phyloP scores from a whole-genome alignment of 140 eudicot genomes.

The Stevia rebaudiana region DNA sequence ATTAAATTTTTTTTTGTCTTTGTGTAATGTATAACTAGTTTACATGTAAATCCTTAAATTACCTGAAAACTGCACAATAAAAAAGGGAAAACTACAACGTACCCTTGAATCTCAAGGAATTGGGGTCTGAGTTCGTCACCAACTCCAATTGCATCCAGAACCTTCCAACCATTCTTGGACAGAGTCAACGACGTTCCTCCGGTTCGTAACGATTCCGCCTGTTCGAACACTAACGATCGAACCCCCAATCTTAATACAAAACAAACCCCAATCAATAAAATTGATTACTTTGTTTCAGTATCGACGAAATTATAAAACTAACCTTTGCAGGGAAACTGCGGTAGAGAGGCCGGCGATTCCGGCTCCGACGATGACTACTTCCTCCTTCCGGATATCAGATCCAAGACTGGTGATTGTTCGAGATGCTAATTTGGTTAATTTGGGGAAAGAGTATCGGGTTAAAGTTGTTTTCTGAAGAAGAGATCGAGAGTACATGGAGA shows the following conservation, averaged over 20 bases:
- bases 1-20: too few species aligned
- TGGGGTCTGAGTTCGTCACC: constrained; percentile 62
- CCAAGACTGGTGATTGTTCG: constrained; percentile 17
- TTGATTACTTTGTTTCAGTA: not conserved
- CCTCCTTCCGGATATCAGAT: constrained; percentile 39
- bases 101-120: constrained; percentile 82
- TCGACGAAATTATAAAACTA: not conserved
- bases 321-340: constrained; percentile 79
- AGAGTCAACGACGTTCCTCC: constrained; percentile 78
- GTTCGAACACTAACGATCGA: constrained; percentile 70
- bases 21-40: too few species aligned
- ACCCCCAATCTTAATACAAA: constrained; percentile 55
- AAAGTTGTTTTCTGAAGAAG: too few species aligned
- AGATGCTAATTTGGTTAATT: too few species aligned
- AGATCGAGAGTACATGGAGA: too few species aligned
- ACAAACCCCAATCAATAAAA: not conserved
- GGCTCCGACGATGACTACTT: constrained; percentile 75
- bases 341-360: constrained; percentile 93
- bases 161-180: constrained; percentile 87
- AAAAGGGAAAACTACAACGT: not conserved
- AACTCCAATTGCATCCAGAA: constrained; percentile 72
- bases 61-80: too few species aligned
- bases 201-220: constrained; percentile 58
- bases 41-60: too few species aligned
- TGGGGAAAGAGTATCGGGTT: too few species aligned